These are phyloP conservation scores for Pseudoscleropodium purum DNA, from an alignment of 225 moss, liverwort and hornwort genomes.

Conservation along the genomic window DNA sequence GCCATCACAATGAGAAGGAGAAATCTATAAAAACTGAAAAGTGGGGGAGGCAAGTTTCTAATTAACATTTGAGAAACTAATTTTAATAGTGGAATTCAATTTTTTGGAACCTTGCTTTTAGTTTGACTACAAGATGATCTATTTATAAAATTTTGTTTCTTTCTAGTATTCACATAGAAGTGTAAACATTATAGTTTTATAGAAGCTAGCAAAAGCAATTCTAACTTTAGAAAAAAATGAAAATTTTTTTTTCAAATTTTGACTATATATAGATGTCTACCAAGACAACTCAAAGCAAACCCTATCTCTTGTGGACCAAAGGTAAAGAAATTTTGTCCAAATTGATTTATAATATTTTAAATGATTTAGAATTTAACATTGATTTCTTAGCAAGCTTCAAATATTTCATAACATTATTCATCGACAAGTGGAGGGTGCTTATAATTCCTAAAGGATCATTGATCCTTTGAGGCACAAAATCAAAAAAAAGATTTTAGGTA, in stretches of 20 bases:
- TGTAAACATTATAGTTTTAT: background rate
- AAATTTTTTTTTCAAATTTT: accelerated
- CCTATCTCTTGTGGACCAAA: background rate
- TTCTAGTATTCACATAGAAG: background rate
- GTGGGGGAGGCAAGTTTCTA: background rate
- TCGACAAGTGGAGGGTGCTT: accelerated
- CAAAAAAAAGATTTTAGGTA: no score
- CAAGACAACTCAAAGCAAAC: background rate
- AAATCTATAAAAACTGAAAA: background rate
- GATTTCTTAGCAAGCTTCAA: background rate
- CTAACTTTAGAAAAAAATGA: accelerated
- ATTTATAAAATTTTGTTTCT: background rate
- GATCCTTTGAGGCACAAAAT: no score
- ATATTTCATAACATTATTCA: background rate
- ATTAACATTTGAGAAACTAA: accelerated
- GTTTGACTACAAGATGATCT: background rate
- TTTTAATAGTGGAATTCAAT: background rate
- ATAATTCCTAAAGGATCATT: background rate
- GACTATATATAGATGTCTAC: background rate
- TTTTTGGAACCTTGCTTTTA: no score
- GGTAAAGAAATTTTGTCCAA: accelerated
- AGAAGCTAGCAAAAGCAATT: background rate
- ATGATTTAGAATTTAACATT: no score
- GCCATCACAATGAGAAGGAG: accelerated
- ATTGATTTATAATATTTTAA: no score